Evolutionary conservation across 1,139 yeast genomes (phyloP).

Genomic region (Geotrichum europaeum): DNA sequence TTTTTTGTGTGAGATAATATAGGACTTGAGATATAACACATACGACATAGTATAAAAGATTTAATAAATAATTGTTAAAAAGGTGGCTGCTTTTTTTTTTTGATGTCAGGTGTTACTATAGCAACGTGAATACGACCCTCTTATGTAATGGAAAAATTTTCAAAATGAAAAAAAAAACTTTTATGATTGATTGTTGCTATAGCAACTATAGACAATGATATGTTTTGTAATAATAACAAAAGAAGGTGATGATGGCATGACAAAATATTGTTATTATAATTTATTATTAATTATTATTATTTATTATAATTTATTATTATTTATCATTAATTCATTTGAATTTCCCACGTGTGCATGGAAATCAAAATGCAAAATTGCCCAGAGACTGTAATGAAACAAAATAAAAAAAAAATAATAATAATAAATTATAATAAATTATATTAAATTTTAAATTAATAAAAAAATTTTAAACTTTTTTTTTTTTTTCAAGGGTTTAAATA

Average conservation of each 20-base stretch:
- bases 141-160: no score
- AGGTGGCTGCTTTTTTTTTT: not conserved
- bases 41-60: no score
- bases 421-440: not conserved
- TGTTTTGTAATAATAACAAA: not conserved
- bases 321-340: no score
- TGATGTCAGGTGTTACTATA: not conserved
- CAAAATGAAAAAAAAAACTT: not conserved
- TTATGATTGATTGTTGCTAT: not conserved
- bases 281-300: no score
- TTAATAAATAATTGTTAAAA: no score
- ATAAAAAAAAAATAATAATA: no score
- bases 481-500: not conserved
- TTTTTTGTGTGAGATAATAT: not conserved
- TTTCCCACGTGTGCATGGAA: no score
- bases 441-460: not conserved
- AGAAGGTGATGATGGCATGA: not conserved
- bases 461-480: not conserved
- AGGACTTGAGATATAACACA: not conserved
- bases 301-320: no score
- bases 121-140: no score
- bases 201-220: not conserved
- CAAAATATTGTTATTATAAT: no score
- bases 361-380: no score
- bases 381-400: no score